phyloP scores from a whole-genome alignment of 495 filamentous ascomycete genomes.

The Chaetomium cochliodes region DNA sequence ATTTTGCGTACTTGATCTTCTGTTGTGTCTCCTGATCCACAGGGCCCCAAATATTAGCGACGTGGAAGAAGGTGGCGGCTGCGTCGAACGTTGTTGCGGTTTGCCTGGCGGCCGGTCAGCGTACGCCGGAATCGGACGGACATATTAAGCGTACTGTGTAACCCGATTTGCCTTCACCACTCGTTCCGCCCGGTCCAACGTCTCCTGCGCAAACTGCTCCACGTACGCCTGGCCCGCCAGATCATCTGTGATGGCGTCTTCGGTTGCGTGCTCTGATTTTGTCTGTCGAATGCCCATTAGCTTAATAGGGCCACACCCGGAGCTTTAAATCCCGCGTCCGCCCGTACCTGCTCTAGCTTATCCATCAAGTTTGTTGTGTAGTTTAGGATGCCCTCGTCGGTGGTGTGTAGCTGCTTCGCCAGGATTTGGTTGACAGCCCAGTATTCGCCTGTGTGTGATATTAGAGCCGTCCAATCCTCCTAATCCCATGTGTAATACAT shows the following conservation, averaged over 20 bases:
- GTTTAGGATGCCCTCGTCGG: constrained; percentile 67
- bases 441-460: constrained; percentile 71
- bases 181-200: constrained; percentile 78
- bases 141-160: constrained; percentile 59
- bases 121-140: neutral
- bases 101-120: constrained; percentile 55
- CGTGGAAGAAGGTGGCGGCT: constrained; percentile 85
- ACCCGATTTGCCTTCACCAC: constrained; percentile 80
- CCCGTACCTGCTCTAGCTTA: constrained; percentile 74
- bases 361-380: constrained; percentile 88
- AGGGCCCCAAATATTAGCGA: constrained; percentile 77
- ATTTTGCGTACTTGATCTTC: constrained; percentile 95
- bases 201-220: constrained; percentile 87
- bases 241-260: constrained; percentile 74
- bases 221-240: constrained; percentile 84
- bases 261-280: constrained; percentile 55
- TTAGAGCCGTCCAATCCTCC: constrained; percentile 14
- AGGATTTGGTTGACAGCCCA: constrained; percentile 93
- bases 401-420: constrained; percentile 68
- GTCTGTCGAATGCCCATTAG: constrained; percentile 46
- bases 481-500: constrained; percentile 37
- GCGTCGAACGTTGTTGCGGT: constrained; percentile 92
- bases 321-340: constrained; percentile 10
- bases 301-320: neutral
- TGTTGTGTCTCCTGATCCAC: constrained; percentile 73